Evolutionary conservation across 2,329 filamentous ascomycete genomes (phyloP).

Genomic region (Fusarium ambrosium): DNA sequence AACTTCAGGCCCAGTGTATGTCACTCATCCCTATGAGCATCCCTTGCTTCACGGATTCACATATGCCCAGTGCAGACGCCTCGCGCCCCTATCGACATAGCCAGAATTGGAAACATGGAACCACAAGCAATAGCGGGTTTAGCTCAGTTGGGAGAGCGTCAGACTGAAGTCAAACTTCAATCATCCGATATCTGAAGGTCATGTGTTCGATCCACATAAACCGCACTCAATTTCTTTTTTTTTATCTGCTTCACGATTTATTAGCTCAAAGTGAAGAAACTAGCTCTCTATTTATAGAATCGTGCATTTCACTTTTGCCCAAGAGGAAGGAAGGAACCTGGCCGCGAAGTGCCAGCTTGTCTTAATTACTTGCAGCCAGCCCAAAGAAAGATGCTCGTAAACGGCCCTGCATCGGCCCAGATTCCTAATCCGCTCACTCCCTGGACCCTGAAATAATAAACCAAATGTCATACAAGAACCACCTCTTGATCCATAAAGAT

Average conservation of each 20-base stretch:
- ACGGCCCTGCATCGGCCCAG: neutral
- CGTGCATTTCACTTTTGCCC: neutral
- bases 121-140: constrained; percentile 43
- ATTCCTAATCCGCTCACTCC: neutral
- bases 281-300: neutral
- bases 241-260: neutral
- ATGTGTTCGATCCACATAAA: constrained; percentile 50
- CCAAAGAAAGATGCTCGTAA: neutral
- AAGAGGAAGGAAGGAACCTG: neutral
- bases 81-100: neutral
- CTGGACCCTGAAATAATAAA: constrained; percentile 6
- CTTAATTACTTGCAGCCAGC: neutral
- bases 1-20: neutral
- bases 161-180: constrained; percentile 19
- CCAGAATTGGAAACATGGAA: accelerated
- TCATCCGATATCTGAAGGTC: constrained; percentile 48
- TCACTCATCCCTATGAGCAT: neutral
- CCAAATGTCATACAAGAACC: constrained; percentile 1
- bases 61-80: neutral
- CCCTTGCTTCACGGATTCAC: neutral
- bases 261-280: neutral
- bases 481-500: constrained; percentile 6
- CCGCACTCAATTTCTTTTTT: constrained; percentile 38
- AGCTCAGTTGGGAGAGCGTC: constrained; percentile 51
- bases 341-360: neutral